Percentiles rank a stretch among this genome's conserved stretches.
phyloP scores from a whole-genome alignment of 1,284 basidiomycete genomes.

The Vanrija sp. region DNA sequence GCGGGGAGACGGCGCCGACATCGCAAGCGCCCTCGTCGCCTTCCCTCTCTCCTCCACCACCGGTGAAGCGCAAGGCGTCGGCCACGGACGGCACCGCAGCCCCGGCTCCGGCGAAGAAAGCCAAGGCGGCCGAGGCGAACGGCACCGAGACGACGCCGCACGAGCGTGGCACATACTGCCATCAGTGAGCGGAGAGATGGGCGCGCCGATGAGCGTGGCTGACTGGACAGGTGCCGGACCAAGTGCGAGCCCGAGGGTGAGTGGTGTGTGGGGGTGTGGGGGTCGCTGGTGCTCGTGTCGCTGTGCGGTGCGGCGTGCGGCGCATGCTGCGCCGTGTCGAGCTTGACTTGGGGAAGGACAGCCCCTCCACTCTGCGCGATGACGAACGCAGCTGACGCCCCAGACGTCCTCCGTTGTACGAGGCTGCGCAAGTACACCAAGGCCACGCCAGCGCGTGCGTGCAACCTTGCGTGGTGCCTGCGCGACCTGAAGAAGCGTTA shows the following conservation, averaged over 20 bases:
- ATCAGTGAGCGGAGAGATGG: conserved; percentile 21
- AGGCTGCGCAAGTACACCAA: conserved; percentile 21
- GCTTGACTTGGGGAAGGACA: no score
- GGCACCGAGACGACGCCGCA: background rate
- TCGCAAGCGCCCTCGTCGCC: background rate
- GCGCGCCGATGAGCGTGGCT: background rate
- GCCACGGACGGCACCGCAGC: background rate
- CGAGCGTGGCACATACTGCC: conserved; percentile 28
- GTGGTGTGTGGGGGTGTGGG: background rate
- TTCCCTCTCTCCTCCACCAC: background rate
- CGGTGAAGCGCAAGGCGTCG: conserved; percentile 10
- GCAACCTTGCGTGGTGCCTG: conserved; percentile 33
- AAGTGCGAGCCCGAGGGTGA: conserved; percentile 11
- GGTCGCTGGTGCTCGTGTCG: no score
- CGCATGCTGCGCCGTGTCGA: no score
- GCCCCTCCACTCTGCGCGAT: no score
- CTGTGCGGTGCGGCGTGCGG: no score
- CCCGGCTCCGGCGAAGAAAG: conserved; percentile 4
- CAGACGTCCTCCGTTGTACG: conserved; percentile 30
- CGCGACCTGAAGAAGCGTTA: conserved; percentile 28
- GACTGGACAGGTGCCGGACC: conserved; percentile 12
- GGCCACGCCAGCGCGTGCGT: conserved; percentile 13
- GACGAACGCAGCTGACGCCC: background rate
- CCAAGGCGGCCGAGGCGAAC: conserved; percentile 4
- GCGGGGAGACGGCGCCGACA: background rate